A percentile compares a stretch with the other conserved stretches of the same genome.
phyloP scores from a whole-genome alignment of 305 asterid species.

The Fraxinus nigra region DNA sequence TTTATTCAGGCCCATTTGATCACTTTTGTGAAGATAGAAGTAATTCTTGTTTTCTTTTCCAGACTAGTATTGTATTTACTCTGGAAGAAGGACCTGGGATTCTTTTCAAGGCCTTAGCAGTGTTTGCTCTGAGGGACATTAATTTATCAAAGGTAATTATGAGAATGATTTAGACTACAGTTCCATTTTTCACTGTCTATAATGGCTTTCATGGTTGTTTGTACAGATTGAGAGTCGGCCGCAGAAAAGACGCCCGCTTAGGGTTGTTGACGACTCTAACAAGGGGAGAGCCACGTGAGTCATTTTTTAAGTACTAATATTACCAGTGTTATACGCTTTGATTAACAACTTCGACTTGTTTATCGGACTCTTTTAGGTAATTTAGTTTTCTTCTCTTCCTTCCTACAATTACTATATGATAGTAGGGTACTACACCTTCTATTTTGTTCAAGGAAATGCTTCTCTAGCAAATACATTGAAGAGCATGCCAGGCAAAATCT shows the following conservation, averaged over 20 bases:
- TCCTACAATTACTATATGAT: background rate
- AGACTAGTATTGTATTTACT: conserved; percentile 85
- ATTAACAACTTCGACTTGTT: background rate
- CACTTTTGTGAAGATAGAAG: background rate
- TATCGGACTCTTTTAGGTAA: background rate
- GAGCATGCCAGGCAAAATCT: background rate
- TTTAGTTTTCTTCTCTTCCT: background rate
- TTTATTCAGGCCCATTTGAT: conserved; percentile 8
- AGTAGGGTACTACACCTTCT: background rate
- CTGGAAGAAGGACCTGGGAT: conserved; percentile 89
- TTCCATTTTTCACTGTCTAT: background rate
- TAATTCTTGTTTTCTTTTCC: conserved; percentile 17
- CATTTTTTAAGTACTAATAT: background rate
- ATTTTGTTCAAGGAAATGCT: background rate
- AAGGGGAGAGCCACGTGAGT: conserved; percentile 63
- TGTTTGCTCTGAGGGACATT: conserved; percentile 68
- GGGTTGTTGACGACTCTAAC: conserved; percentile 73
- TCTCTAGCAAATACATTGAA: background rate
- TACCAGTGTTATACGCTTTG: background rate
- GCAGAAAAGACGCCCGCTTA: conserved; percentile 59
- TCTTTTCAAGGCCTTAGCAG: conserved; percentile 82
- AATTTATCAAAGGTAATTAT: conserved; percentile 62
- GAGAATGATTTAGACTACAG: background rate
- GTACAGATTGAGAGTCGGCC: conserved; percentile 87
- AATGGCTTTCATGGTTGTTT: conserved; percentile 1